These are phyloP conservation scores for Colletotrichum lupini DNA, from an alignment of 2,329 filamentous ascomycete species.

Conservation along the genomic window DNA sequence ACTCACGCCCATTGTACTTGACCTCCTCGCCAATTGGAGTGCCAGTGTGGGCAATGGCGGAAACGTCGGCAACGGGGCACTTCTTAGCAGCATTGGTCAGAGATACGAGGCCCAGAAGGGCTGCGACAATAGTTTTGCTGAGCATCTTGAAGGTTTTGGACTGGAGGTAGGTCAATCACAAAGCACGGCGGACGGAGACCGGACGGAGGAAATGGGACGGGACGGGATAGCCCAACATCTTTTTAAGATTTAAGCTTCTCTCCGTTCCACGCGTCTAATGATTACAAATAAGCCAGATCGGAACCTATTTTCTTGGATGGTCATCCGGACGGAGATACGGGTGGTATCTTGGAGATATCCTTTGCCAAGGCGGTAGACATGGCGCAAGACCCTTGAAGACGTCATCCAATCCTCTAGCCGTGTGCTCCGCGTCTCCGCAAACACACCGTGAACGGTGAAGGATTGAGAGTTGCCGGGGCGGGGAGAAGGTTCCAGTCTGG, in stretches of 20 bases:
- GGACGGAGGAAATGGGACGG: neutral
- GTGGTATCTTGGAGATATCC: neutral
- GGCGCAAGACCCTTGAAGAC: slow-evolving; percentile 6
- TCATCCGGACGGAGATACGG: neutral
- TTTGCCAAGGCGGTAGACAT: neutral
- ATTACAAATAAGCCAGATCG: slow-evolving; percentile 26
- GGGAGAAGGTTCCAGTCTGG: neutral
- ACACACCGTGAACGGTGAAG: slow-evolving; percentile 9
- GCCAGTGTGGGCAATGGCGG: slow-evolving; percentile 30
- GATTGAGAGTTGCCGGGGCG: slow-evolving; percentile 1
- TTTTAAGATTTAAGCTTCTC: slow-evolving; percentile 19
- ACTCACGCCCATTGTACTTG: slow-evolving; percentile 25
- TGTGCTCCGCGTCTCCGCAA: neutral
- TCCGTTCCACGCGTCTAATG: neutral
- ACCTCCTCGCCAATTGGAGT: slow-evolving; percentile 22
- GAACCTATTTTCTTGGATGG: neutral
- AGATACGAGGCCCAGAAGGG: slow-evolving; percentile 18
- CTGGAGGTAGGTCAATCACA: neutral
- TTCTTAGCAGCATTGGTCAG: slow-evolving; percentile 6
- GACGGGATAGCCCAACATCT: neutral
- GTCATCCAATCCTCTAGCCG: slow-evolving; percentile 21
- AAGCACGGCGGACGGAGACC: neutral
- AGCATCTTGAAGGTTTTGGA: slow-evolving; percentile 20
- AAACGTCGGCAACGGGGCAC: slow-evolving; percentile 23
- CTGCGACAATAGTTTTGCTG: slow-evolving; percentile 9